Evolutionary conservation across 78 protist genomes (phyloP).

Genomic region (Dictyostelium discoideum): DNA sequence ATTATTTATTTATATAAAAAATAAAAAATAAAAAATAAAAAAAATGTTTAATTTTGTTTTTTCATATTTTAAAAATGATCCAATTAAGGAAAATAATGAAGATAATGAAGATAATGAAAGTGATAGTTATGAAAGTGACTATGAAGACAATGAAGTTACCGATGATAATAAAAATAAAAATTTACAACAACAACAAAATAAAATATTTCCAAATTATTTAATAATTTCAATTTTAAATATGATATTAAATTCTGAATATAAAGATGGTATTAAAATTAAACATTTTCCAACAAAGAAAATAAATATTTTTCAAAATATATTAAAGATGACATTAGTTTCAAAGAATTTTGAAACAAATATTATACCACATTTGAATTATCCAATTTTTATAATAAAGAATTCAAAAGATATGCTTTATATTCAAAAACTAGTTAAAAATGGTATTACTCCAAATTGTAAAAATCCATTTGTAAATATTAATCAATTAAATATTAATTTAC

Average conservation of each 20-base stretch:
- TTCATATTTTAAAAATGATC: neutral
- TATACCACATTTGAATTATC: neutral
- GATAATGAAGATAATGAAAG: neutral
- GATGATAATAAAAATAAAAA: neutral
- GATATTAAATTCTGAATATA: neutral
- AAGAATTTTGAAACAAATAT: neutral
- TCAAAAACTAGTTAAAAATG: neutral
- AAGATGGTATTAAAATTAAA: neutral
- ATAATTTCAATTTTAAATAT: neutral
- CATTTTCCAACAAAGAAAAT: neutral
- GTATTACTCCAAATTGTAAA: neutral
- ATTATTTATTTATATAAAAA: neutral
- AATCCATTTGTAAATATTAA: neutral
- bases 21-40: neutral
- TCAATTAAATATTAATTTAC: neutral
- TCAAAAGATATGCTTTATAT: neutral
- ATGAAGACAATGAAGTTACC: neutral
- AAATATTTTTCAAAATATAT: neutral
- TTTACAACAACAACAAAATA: neutral
- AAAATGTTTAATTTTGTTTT: neutral
- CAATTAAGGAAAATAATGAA: too few relatives aligned
- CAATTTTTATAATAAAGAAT: neutral
- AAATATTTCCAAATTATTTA: neutral
- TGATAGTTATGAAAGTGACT: neutral
- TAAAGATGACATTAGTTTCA: neutral